These are phyloP conservation scores for Stemphylium beticola DNA, from an alignment of 2,329 filamentous ascomycete genomes.

Conservation along the genomic window DNA sequence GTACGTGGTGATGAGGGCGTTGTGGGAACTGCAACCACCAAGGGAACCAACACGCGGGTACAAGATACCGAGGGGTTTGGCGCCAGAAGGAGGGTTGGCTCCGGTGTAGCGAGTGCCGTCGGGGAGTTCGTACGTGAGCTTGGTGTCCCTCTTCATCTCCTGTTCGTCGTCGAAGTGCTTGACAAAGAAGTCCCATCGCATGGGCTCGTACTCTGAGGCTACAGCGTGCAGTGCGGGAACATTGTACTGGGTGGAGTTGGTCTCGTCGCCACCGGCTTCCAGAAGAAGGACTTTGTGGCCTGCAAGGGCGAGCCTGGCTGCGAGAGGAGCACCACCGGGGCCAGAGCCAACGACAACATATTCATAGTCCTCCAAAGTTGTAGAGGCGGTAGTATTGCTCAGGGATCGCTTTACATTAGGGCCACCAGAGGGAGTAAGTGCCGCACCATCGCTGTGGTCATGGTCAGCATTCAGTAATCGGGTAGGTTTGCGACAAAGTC, in stretches of 20 bases:
- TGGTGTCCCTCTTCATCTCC: slow-evolving; percentile 60
- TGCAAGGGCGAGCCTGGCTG: slow-evolving; percentile 62
- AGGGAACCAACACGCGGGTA: slow-evolving; percentile 64
- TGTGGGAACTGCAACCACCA: slow-evolving; percentile 65
- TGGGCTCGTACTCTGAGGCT: slow-evolving; percentile 61
- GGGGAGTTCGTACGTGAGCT: slow-evolving; percentile 56
- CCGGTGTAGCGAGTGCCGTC: slow-evolving; percentile 57
- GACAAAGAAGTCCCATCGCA: slow-evolving; percentile 67
- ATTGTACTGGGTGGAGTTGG: slow-evolving; percentile 54
- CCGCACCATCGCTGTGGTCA: slow-evolving; percentile 23
- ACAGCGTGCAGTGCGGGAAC: slow-evolving; percentile 60
- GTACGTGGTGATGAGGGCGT: slow-evolving; percentile 64
- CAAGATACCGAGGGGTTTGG: slow-evolving; percentile 58
- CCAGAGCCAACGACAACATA: slow-evolving; percentile 68
- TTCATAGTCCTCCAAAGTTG: slow-evolving; percentile 55
- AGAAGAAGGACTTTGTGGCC: slow-evolving; percentile 64
- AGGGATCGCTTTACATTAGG: slow-evolving; percentile 27
- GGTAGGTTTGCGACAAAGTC: background rate
- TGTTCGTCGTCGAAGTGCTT: slow-evolving; percentile 62
- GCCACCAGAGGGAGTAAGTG: slow-evolving; percentile 24
- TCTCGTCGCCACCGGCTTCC: slow-evolving; percentile 65
- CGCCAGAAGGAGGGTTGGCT: slow-evolving; percentile 57
- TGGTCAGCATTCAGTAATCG: slow-evolving; percentile 1
- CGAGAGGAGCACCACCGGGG: slow-evolving; percentile 64
- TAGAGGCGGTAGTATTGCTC: slow-evolving; percentile 13